These are phyloP conservation scores for Colletotrichum karsti DNA, from an alignment of 2,329 filamentous ascomycete species.

Conservation along the genomic window DNA sequence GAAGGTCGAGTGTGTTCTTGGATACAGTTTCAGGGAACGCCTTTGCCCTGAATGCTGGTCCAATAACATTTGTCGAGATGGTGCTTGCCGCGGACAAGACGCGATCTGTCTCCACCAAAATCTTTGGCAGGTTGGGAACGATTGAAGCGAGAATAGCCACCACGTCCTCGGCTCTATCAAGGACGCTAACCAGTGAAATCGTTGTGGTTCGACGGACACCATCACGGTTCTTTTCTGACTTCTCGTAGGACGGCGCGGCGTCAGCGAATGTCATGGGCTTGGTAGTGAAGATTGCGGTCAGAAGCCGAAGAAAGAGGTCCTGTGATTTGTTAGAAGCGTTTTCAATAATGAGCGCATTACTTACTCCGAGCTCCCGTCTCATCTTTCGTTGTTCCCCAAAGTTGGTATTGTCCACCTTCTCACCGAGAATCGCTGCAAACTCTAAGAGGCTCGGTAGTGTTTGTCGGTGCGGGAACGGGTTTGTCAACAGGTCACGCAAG, in stretches of 20 bases:
- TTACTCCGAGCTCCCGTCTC: constrained; percentile 86
- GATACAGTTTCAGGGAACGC: constrained; percentile 87
- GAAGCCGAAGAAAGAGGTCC: constrained; percentile 88
- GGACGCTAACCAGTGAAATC: constrained; percentile 39
- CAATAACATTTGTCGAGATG: constrained; percentile 85
- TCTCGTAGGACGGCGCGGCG: constrained; percentile 42
- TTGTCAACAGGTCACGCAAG: constrained; percentile 86
- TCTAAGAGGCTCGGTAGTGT: constrained; percentile 86
- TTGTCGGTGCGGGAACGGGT: constrained; percentile 94
- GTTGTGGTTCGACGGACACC: constrained; percentile 46
- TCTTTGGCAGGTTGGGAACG: constrained; percentile 81
- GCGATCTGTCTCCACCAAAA: constrained; percentile 87
- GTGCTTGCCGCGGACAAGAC: constrained; percentile 79
- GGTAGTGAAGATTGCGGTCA: constrained; percentile 95
- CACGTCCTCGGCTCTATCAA: constrained; percentile 74
- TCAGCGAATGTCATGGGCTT: constrained; percentile 79
- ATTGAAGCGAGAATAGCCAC: constrained; percentile 82
- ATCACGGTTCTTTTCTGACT: constrained; percentile 48
- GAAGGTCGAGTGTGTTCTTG: constrained; percentile 72
- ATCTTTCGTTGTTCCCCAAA: constrained; percentile 95
- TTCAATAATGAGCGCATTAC: constrained; percentile 41
- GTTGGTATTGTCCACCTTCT: constrained; percentile 97
- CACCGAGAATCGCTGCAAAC: constrained; percentile 88
- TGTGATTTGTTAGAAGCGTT: constrained; percentile 48
- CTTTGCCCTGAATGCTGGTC: constrained; percentile 83